Conservation (phyloP, 2,329 filamentous ascomycete genomes). For the Ceratocystis ficicola region DNA sequence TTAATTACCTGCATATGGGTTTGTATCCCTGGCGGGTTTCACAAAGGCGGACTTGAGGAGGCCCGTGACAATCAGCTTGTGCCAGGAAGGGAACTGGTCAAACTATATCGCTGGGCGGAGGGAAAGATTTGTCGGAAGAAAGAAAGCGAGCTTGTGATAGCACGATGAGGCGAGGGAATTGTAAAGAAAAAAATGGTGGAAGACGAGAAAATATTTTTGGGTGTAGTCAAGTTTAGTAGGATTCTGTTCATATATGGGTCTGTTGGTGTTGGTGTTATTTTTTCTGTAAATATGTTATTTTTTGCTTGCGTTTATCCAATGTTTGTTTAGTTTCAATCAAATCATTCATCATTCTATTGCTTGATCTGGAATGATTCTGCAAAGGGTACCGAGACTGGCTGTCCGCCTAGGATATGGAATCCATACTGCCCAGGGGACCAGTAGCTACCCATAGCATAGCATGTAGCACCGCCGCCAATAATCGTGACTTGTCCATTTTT, state of each 20-base stretch:
- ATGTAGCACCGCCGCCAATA: conserved; percentile 70
- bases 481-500: conserved; percentile 42
- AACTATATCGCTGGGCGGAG: conserved; percentile 4
- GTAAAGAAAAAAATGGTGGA: not conserved
- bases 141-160: not conserved
- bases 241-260: no score
- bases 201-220: not conserved
- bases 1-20: conserved; percentile 37
- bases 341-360: not conserved
- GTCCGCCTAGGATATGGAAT: not conserved
- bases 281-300: not conserved
- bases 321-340: not conserved
- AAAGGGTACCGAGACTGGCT: not conserved
- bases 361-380: not conserved
- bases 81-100: conserved; percentile 12
- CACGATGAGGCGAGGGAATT: not conserved
- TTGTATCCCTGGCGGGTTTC: conserved; percentile 33
- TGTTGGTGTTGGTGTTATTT: not conserved
- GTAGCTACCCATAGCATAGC: conserved; percentile 80
- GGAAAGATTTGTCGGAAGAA: not conserved
- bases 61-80: conserved; percentile 29
- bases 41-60: conserved; percentile 33
- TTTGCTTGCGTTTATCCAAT: not conserved
- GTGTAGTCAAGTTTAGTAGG: no score
- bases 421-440: conserved; percentile 57